Evolutionary conservation across 768 basidiomycete genomes (phyloP).

Genomic region (Postia placenta): DNA sequence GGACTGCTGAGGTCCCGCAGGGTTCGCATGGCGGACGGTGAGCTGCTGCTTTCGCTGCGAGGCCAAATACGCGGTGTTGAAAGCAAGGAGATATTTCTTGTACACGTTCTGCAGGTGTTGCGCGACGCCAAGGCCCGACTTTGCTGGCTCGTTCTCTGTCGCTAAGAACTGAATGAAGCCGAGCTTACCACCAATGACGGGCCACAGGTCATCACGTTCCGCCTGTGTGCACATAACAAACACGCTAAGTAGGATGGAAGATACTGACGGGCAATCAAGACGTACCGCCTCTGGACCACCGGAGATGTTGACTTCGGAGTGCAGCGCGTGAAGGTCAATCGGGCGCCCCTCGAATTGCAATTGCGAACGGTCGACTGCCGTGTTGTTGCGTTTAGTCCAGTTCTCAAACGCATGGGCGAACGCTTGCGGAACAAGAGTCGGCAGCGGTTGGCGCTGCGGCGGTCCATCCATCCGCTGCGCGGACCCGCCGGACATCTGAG

Average conservation of each 20-base stretch:
- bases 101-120: conserved; percentile 56
- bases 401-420: conserved; percentile 49
- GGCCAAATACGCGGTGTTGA: conserved; percentile 40
- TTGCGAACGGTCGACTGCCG: conserved; percentile 35
- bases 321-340: conserved; percentile 58
- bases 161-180: conserved; percentile 62
- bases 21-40: conserved; percentile 48
- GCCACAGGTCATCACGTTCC: conserved; percentile 45
- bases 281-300: conserved; percentile 46
- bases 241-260: background rate
- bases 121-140: conserved; percentile 56
- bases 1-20: conserved; percentile 24
- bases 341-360: conserved; percentile 44
- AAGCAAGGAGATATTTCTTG: conserved; percentile 46
- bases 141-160: conserved; percentile 52
- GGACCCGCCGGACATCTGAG: background rate
- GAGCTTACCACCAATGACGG: conserved; percentile 60
- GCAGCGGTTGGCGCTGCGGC: conserved; percentile 28
- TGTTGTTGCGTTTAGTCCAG: conserved; percentile 37
- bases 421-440: conserved; percentile 41
- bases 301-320: conserved; percentile 51
- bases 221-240: no score
- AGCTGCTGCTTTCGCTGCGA: conserved; percentile 30
- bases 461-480: conserved; percentile 11
- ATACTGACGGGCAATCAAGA: conserved; percentile 7